Evolutionary conservation across 495 filamentous ascomycete species (phyloP).

Genomic region (Evernia prunastri): DNA sequence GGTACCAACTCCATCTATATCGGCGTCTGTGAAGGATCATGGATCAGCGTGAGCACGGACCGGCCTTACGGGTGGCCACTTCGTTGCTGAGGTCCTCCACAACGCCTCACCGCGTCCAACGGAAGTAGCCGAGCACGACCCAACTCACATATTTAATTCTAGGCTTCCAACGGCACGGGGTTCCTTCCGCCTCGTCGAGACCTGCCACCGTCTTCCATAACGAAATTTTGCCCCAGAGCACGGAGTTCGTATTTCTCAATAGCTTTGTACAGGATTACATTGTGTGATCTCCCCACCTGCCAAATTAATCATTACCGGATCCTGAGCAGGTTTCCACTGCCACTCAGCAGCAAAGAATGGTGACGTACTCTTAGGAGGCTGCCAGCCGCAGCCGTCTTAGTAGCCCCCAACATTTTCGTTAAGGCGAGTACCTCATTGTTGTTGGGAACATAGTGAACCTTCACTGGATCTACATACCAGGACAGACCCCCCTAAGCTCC

Average conservation of each 20-base stretch:
- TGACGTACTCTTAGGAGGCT: neutral
- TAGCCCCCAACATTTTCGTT: neutral
- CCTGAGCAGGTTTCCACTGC: neutral
- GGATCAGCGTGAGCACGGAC: neutral
- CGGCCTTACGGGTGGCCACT: neutral
- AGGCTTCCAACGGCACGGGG: neutral
- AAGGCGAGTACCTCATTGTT: too few relatives aligned
- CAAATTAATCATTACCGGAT: neutral
- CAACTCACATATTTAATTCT: neutral
- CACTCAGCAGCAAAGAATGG: neutral
- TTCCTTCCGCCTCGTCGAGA: neutral
- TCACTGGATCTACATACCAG: neutral
- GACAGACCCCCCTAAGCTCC: neutral
- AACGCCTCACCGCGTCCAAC: neutral
- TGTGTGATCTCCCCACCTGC: neutral
- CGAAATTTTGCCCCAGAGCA: neutral
- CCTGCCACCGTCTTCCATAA: neutral
- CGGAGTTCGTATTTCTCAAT: neutral
- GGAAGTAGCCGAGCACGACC: neutral
- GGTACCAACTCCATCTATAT: constrained; percentile 86
- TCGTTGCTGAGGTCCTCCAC: neutral
- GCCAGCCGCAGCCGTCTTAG: neutral
- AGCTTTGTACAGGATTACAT: neutral
- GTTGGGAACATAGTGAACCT: neutral
- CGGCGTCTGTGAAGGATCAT: constrained; percentile 30